Base-by-base conservation (phyloP, 257 asterid species). In the Primulina tabacum region DNA sequence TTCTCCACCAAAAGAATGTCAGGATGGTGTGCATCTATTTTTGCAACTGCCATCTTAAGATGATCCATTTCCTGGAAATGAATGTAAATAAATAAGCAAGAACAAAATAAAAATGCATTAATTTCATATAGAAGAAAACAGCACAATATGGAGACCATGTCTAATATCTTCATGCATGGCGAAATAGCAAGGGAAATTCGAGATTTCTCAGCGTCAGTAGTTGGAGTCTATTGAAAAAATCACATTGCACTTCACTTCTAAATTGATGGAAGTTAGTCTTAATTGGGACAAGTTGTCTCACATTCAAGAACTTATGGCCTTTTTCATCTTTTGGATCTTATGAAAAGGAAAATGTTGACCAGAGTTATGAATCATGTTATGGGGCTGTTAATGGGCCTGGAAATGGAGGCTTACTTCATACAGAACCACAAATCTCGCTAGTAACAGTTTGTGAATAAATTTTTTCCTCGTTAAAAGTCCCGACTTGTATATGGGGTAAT, bases 31-130 rank as follows among this genome's bases (percentile, higher is more conserved):
- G 89, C 90, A 81, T 81, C 90, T 64, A 93, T 90, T 82, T 87
- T 93, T 33, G 99, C 91, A 68, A 93, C 95, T 76, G 96, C 96
- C 99, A 93, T 93, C 86, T 90, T 93, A 71, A 93, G 91, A 90
- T 93, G 97, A 85, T 93, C 99, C 96, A 86, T 93, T 79, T 93
- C 99, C 97, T 93, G 86, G 53, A 71, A 71, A 64, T 62, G 70
- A 35, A 68, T 3, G 30, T 71, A 72, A 62, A 72, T 63, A 58
- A 75, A 67, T 60, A 67, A 79, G 80, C 30, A 67, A 66, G 79
- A 35, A 52, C 61, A 9, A n/a, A 53, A 75, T 65, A 43, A 73
- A 26, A 62, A 47, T 60, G 57, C 57, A 50, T 16, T 50, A 50
- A 18, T 50, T 16, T 16, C 57, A 50, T 17, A 50, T 16, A 50